phyloP scores from a whole-genome alignment of 2,329 filamentous ascomycete species.

The Aspergillus pseudonomiae region DNA sequence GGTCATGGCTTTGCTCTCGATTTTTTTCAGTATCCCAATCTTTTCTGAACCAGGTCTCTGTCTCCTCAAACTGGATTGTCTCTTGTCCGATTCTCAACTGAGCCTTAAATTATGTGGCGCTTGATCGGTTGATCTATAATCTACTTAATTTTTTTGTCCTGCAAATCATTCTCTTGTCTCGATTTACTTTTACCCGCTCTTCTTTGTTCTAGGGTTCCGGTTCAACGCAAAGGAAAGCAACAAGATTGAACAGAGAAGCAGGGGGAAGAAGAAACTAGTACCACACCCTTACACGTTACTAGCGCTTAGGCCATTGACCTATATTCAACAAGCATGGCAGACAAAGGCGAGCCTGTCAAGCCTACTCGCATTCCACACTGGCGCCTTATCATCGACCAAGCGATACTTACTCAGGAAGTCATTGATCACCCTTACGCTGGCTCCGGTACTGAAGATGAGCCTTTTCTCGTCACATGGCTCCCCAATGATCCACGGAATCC shows the following conservation, averaged over 20 bases:
- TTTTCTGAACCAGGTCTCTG: neutral
- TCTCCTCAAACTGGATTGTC: neutral
- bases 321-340: neutral
- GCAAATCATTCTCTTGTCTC: neutral
- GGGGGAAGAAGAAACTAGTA: neutral
- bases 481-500: slow-evolving; percentile 20
- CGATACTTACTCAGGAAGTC: slow-evolving; percentile 15
- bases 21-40: neutral
- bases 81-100: neutral
- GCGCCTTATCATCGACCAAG: slow-evolving; percentile 21
- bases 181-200: neutral
- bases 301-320: neutral
- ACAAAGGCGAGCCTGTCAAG: slow-evolving; percentile 12
- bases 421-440: slow-evolving; percentile 15
- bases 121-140: neutral
- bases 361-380: slow-evolving; percentile 19
- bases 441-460: slow-evolving; percentile 19
- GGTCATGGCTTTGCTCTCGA: neutral
- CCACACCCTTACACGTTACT: neutral
- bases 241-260: neutral
- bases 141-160: neutral
- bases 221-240: neutral
- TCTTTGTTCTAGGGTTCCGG: neutral
- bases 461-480: slow-evolving; percentile 18
- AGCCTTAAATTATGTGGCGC: neutral